Conservation (phyloP, 805 yeast species). For the Kodamaea leandrae region DNA sequence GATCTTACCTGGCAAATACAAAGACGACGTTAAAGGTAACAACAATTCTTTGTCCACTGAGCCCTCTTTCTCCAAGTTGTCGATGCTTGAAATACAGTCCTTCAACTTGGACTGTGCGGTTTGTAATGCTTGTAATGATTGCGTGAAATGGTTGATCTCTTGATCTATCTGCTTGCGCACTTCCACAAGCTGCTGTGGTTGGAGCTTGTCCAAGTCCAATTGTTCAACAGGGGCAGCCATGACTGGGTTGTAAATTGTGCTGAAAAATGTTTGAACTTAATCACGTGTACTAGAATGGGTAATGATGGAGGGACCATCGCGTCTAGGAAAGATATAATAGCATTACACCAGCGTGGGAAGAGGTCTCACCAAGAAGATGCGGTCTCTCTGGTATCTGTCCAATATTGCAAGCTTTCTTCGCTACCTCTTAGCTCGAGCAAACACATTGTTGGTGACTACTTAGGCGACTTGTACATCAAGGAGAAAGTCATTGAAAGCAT, state of each 20-base stretch:
- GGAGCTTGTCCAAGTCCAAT: constrained; percentile 61
- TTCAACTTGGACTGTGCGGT: constrained; percentile 78
- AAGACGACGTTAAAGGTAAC: constrained; percentile 84
- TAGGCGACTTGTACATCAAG: constrained; percentile 64
- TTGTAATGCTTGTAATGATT: constrained; percentile 77
- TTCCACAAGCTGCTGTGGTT: constrained; percentile 80
- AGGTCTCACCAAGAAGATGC: neutral
- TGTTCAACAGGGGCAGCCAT: constrained; percentile 8
- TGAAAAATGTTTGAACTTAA: neutral
- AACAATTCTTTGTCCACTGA: constrained; percentile 49
- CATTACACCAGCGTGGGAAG: constrained; percentile 17
- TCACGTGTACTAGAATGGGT: constrained; percentile 18
- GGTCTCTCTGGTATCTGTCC: neutral
- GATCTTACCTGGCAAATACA: constrained; percentile 85
- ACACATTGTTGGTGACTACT: constrained; percentile 66
- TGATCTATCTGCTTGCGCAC: constrained; percentile 79
- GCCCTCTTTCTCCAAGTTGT: constrained; percentile 41
- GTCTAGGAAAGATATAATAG: constrained; percentile 49
- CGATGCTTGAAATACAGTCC: constrained; percentile 75
- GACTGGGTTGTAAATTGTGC: neutral
- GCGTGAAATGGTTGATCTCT: constrained; percentile 82
- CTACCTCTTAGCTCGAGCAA: constrained; percentile 33
- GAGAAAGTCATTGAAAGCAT: constrained; percentile 59
- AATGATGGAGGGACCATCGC: constrained; percentile 77
- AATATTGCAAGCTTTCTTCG: constrained; percentile 30